phyloP scores from a whole-genome alignment of 257 asterid genomes.

The Eucommia ulmoides region DNA sequence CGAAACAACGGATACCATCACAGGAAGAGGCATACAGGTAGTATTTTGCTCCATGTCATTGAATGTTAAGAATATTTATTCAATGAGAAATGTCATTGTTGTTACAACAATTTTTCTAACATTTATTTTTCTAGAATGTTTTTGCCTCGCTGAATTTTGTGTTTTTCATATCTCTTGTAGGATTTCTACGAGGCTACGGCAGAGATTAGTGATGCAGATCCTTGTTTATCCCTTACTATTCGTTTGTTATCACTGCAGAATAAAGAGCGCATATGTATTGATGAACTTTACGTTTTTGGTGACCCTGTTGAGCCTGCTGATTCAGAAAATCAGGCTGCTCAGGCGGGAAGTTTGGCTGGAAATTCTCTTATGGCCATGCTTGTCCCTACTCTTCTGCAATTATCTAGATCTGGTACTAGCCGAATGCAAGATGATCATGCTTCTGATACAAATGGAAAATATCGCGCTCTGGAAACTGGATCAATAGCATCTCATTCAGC shows the following conservation, averaged over 20 bases:
- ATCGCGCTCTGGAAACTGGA: slow-evolving; percentile 21
- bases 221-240: slow-evolving; percentile 63
- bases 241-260: slow-evolving; percentile 79
- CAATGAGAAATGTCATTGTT: no score
- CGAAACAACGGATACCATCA: no score
- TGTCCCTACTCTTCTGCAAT: slow-evolving; percentile 72
- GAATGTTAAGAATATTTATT: no score
- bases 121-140: background rate
- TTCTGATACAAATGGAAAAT: slow-evolving; percentile 30
- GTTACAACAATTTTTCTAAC: background rate
- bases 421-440: slow-evolving; percentile 26
- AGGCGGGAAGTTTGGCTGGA: slow-evolving; percentile 31
- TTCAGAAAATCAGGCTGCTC: slow-evolving; percentile 31
- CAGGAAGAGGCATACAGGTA: slow-evolving; percentile 22
- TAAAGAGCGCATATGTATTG: slow-evolving; percentile 44
- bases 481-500: slow-evolving; percentile 14
- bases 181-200: slow-evolving; percentile 93
- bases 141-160: background rate
- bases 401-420: slow-evolving; percentile 47
- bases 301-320: slow-evolving; percentile 43
- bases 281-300: slow-evolving; percentile 64
- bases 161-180: slow-evolving; percentile 21
- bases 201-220: slow-evolving; percentile 61
- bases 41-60: background rate
- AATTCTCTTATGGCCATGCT: slow-evolving; percentile 85